A percentile compares a stretch with the other conserved stretches of the same genome.
Conservation (phyloP, 495 filamentous ascomycete species). For the Penicillium bialowiezense region DNA sequence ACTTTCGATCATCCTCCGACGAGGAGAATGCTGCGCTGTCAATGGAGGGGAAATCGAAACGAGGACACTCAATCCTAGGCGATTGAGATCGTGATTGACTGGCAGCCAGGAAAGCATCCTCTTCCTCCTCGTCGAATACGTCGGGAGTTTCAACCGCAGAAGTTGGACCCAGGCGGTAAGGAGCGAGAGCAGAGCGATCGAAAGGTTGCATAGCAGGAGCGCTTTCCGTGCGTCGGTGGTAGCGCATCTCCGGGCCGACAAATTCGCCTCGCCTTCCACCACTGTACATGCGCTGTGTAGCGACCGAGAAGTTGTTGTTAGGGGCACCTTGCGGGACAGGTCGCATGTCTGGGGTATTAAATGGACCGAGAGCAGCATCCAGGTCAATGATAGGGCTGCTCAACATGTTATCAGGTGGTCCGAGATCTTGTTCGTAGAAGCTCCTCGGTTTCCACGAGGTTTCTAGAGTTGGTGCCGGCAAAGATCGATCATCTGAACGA, state of each 20-base stretch:
- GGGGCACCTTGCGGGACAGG: slow-evolving; percentile 40
- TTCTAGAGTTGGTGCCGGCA: slow-evolving; percentile 28
- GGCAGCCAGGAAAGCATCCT: slow-evolving; percentile 60
- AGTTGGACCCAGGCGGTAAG: slow-evolving; percentile 62
- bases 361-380: slow-evolving; percentile 91
- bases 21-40: slow-evolving; percentile 3
- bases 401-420: slow-evolving; percentile 53
- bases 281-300: slow-evolving; percentile 83
- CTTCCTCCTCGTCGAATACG: slow-evolving; percentile 95
- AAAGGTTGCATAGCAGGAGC: slow-evolving; percentile 86
- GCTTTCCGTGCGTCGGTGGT: slow-evolving; percentile 88
- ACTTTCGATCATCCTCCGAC: slow-evolving; percentile 27
- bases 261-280: slow-evolving; percentile 72
- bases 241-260: slow-evolving; percentile 78
- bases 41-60: neutral
- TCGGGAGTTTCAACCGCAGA: slow-evolving; percentile 71
- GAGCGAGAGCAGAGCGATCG: slow-evolving; percentile 62
- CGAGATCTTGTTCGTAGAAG: slow-evolving; percentile 38
- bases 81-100: slow-evolving; percentile 20
- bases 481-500: slow-evolving; percentile 17
- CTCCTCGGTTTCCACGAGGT: slow-evolving; percentile 48
- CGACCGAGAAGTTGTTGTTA: slow-evolving; percentile 56
- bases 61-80: slow-evolving; percentile 5
- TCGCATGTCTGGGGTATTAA: slow-evolving; percentile 70
- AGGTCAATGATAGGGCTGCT: slow-evolving; percentile 82